Evolutionary conservation across 495 filamentous ascomycete species (phyloP).

Genomic region (Neurospora sp.): DNA sequence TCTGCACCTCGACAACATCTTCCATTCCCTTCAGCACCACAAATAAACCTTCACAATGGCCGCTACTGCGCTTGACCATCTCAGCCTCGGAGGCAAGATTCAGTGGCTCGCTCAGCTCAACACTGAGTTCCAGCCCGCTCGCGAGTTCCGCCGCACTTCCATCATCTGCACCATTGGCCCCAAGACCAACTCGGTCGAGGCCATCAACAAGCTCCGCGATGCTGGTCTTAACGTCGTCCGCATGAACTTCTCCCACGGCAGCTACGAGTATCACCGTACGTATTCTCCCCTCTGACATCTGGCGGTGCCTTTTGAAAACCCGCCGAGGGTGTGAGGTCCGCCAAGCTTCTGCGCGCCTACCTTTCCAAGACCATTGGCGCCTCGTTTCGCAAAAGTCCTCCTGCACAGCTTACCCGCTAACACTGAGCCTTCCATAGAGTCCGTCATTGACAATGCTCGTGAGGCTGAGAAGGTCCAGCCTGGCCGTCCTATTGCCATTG

Average conservation of each 20-base stretch:
- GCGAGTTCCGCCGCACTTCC: slow-evolving; percentile 88
- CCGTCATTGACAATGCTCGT: slow-evolving; percentile 89
- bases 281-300: background rate
- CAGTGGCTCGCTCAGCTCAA: slow-evolving; percentile 78
- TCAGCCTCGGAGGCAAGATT: slow-evolving; percentile 68
- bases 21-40: background rate
- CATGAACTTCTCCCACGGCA: slow-evolving; percentile 98
- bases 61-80: slow-evolving; percentile 63
- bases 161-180: slow-evolving; percentile 99
- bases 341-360: background rate
- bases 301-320: background rate
- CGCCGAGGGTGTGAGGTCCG: slow-evolving; percentile 12
- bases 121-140: slow-evolving; percentile 67
- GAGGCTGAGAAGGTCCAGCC: slow-evolving; percentile 62
- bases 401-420: slow-evolving; percentile 31
- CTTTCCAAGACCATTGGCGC: background rate
- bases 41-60: slow-evolving; percentile 38
- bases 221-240: slow-evolving; percentile 94
- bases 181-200: slow-evolving; percentile 97
- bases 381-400: background rate
- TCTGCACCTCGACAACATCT: background rate
- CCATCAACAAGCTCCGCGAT: slow-evolving; percentile 83
- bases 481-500: slow-evolving; percentile 90
- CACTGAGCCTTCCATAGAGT: slow-evolving; percentile 36
- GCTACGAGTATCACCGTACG: slow-evolving; percentile 55